Base-by-base conservation (phyloP, 345 rosid genomes). In the Orychophragmus violaceus region DNA sequence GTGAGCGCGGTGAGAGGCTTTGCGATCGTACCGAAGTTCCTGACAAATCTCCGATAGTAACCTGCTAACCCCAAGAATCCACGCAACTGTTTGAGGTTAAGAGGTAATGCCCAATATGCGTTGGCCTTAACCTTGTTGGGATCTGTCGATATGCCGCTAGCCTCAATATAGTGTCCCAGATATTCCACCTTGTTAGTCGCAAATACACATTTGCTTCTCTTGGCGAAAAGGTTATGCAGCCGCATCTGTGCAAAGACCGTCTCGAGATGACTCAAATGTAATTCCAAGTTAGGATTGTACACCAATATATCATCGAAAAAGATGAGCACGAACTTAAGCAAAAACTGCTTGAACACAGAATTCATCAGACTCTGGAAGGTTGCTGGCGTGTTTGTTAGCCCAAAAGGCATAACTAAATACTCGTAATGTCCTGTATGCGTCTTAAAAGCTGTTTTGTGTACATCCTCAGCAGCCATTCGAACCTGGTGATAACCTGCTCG, bases 151-250 rank as follows among this genome's bases (percentile, higher is more conserved):
- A 25, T 3, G 4, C 28, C 28, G 0, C 0, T 5, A 2, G 3
- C 0, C 4, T 3, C 4, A 25, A 50, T 50, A 0, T 5, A 22
- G 0, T 49, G 55, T 0, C 30, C 55, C 2, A 50, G 6, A 2
- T 50, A 50, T 0, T 50, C 55, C 30, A 50, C 55, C 0, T 0
- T 12, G 0, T 0, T 0, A 0, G 16, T 13, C 0, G 30, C 10
- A 13, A 50, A 50, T 0, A 1, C 32, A 13, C 32, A 50, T 0
- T 24, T 50, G 0, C 32, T 13, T 0, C 2, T 2, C 1, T 50
- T 50, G 0, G 19, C 32, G 6, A 1, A 24, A 1, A 50, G 0
- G 0, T 0, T n/a, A 0, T 50, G 0, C 0, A 1, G 0, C 1
- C 32, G 1, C 55, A 50, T 50, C 0, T 13, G 0, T 6, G 1